A percentile compares a stretch with the other conserved stretches of the same genome.
These are phyloP conservation scores for Thalassiosira sp. DNA, from an alignment of 352 stramenopile genomes.

Conservation along the genomic window DNA sequence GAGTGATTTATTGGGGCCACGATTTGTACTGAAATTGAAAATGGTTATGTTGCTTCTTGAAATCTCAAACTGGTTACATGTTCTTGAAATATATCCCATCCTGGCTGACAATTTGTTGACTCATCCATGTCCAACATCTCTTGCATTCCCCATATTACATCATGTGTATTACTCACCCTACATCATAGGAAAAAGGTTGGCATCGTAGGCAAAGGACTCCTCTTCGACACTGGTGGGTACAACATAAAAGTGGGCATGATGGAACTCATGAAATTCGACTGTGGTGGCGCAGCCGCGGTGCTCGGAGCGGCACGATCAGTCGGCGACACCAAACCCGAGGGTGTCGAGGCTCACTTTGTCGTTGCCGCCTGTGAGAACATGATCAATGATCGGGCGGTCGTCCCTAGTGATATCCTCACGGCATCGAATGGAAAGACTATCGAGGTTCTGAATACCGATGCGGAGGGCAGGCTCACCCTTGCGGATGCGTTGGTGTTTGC, in stretches of 20 bases:
- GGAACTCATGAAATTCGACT: constrained; percentile 91
- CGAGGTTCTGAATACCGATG: constrained; percentile 89
- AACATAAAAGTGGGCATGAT: constrained; percentile 89
- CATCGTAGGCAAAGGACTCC: constrained; percentile 86
- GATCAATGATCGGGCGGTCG: constrained; percentile 81
- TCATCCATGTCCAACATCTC: no score
- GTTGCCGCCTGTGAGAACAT: constrained; percentile 87
- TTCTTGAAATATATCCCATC: no score
- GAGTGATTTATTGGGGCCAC: constrained; percentile 22
- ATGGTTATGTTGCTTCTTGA: no score
- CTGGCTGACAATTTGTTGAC: no score
- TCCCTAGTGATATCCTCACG: constrained; percentile 85
- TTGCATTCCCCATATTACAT: background rate
- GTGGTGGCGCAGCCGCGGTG: constrained; percentile 82
- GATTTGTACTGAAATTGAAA: no score
- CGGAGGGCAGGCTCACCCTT: constrained; percentile 87
- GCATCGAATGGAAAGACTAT: constrained; percentile 90
- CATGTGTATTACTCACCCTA: no score
- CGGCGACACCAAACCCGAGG: constrained; percentile 61
- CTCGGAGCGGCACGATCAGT: constrained; percentile 71
- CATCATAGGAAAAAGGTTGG: constrained; percentile 81
- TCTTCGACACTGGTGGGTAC: constrained; percentile 88
- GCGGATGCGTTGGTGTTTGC: constrained; percentile 88
- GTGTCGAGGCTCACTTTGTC: constrained; percentile 86
- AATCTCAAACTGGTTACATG: no score